Base-by-base conservation (phyloP, 768 basidiomycete genomes). In the Naganishia antarctica region DNA sequence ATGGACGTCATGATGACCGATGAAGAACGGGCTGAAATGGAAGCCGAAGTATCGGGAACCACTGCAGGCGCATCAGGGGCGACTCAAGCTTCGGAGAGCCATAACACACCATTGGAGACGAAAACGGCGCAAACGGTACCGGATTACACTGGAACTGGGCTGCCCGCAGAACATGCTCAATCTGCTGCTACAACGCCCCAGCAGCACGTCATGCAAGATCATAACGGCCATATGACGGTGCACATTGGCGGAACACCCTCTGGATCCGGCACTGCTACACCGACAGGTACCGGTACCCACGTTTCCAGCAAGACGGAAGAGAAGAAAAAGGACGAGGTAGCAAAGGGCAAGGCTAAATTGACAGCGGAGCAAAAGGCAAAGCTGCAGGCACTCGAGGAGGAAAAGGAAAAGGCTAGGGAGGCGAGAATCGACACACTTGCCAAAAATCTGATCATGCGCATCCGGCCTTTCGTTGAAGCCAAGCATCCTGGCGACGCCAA, bases 391-490 rank as follows among this genome's bases (percentile, higher is more conserved):
- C 84, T 93, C 61, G 91, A 96, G 60, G 83, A 82, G 60, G 89
- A 90, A 75, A 83, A 90, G 65, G 83, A 84, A 68, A 87, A 86
- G 76, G 87, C 75, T 29, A 64, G 72, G 60, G 64, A 70, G 46
- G 70, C 70, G 47, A 68, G 96, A 37, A 83, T 98, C 64, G 81
- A 84, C 68, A 81, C 79, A 73, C 80, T 99, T 47, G 85, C 87
- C 31, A 77, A 82, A 63, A 94, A 96, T 80, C 82, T 97, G 73
- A 78, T 86, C 51, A 91, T 94, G 67, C 81, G 93, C 11, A 78
- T 98, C 66, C 80, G 92, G 67, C 91, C 93, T 45, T 90, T 92
- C 72, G 89, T 98, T 23, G 88, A 92, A 70, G 92, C 93, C 46
- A 85, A 89, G 76, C 80, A 84, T 53, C 91, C 91, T 2, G 74